phyloP scores from a whole-genome alignment of 108 stramenopile genomes.

The Discostella stelligeroides region DNA sequence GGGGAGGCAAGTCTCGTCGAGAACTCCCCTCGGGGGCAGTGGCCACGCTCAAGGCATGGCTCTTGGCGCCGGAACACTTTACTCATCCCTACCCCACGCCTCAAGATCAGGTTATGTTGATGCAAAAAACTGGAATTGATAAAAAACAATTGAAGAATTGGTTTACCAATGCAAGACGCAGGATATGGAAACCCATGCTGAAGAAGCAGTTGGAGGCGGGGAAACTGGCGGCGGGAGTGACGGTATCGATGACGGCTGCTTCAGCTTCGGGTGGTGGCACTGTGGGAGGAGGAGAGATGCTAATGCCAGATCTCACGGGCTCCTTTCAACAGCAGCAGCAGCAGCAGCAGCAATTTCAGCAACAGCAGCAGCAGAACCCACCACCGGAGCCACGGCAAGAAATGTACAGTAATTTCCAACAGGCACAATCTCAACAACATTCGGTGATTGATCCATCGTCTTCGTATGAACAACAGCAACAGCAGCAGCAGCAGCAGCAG shows the following conservation, averaged over 20 bases:
- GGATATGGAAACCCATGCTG: slow-evolving; percentile 97
- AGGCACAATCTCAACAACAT: slow-evolving; percentile 36
- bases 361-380: slow-evolving; percentile 17
- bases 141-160: slow-evolving; percentile 96
- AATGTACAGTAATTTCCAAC: slow-evolving; percentile 54
- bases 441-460: slow-evolving; percentile 10
- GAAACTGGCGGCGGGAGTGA: slow-evolving; percentile 66
- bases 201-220: slow-evolving; percentile 91
- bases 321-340: slow-evolving; percentile 24
- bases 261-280: slow-evolving; percentile 34
- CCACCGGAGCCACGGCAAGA: slow-evolving; percentile 15
- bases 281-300: not conserved
- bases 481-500: slow-evolving; percentile 55
- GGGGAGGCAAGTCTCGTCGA: slow-evolving; percentile 75
- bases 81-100: slow-evolving; percentile 93
- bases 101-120: slow-evolving; percentile 89
- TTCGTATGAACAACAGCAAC: slow-evolving; percentile 31
- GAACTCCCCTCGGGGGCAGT: slow-evolving; percentile 92
- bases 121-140: slow-evolving; percentile 94
- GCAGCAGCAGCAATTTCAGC: slow-evolving; percentile 11
- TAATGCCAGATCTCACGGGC: slow-evolving; percentile 2
- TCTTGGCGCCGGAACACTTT: slow-evolving; percentile 89
- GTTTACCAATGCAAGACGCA: slow-evolving; percentile 93
- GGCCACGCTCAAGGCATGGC: slow-evolving; percentile 89
- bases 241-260: slow-evolving; percentile 44